Evolutionary conservation across 257 asterid species (phyloP).

Genomic region (Nicotiana tabacum): DNA sequence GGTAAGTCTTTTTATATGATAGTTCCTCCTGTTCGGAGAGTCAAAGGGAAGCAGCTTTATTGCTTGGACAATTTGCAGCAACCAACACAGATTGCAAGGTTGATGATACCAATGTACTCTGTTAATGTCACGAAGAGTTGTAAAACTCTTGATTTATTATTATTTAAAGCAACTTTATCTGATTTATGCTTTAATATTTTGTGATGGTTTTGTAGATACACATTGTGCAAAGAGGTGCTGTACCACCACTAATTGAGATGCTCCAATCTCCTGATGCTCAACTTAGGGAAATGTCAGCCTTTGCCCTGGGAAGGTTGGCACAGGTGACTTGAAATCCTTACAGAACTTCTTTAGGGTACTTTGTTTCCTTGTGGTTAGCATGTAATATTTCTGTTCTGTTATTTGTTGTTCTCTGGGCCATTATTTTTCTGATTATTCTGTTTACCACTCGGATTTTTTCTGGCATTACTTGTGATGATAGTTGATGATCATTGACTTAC

Average conservation of each 20-base stretch:
- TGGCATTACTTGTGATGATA: not conserved
- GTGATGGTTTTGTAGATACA: constrained; percentile 33
- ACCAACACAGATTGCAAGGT: constrained; percentile 99
- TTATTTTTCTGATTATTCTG: too few relatives aligned
- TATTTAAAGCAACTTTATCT: not conserved
- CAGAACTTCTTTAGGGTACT: constrained; percentile 2
- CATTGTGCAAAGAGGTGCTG: constrained; percentile 99
- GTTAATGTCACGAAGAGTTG: not conserved
- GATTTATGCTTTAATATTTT: not conserved
- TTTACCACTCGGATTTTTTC: not conserved
- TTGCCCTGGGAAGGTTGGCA: constrained; percentile 97
- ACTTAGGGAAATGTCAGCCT: constrained; percentile 95
- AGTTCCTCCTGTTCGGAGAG: constrained; percentile 97
- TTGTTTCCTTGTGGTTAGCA: not conserved
- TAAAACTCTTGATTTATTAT: not conserved
- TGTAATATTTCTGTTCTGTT: not conserved
- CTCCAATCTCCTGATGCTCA: constrained; percentile 89
- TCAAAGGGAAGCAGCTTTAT: constrained; percentile 98
- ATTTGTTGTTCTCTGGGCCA: not conserved
- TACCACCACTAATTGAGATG: constrained; percentile 91
- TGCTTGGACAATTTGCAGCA: constrained; percentile 98
- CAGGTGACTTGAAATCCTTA: constrained; percentile 47
- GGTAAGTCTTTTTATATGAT: constrained; percentile 13
- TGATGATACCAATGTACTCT: constrained; percentile 24
- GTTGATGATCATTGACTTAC: not conserved